Conservation (phyloP, 1,139 yeast species). For the Saccharomycopsis hybrid region DNA sequence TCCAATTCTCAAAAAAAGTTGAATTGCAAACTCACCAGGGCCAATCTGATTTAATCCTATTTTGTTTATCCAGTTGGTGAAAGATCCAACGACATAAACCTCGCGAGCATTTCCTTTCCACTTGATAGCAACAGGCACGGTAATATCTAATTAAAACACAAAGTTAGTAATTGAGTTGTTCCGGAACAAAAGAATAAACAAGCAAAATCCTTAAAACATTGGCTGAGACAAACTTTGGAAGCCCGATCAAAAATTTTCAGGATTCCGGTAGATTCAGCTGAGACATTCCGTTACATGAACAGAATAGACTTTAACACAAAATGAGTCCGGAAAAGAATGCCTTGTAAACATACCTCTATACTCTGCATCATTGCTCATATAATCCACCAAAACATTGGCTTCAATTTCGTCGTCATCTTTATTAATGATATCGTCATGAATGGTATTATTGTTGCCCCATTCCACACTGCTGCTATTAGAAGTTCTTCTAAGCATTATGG, state of each 20-base stretch:
- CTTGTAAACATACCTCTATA: constrained; percentile 1
- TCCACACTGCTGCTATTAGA: constrained; percentile 1
- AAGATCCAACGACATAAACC: constrained; percentile 40
- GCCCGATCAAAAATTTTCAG: no score
- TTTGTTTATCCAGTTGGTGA: constrained; percentile 47
- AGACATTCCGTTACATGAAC: no score
- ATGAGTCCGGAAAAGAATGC: no score
- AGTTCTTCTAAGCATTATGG: constrained; percentile 1
- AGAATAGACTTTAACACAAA: no score
- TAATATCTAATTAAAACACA: no score
- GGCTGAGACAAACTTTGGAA: no score
- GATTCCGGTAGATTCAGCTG: no score
- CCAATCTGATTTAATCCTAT: constrained; percentile 34
- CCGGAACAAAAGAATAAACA: no score
- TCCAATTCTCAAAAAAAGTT: constrained; percentile 31
- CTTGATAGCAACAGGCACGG: constrained; percentile 20
- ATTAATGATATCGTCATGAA: constrained; percentile 21
- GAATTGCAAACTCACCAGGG: constrained; percentile 31
- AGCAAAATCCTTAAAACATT: no score
- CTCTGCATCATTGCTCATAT: constrained; percentile 16
- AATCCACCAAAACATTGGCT: constrained; percentile 20
- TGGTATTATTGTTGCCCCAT: constrained; percentile 15
- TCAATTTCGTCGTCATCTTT: constrained; percentile 21
- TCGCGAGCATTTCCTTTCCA: constrained; percentile 20
- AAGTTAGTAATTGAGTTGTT: no score